Percentiles rank a stretch among this genome's conserved stretches.
These are phyloP conservation scores for Adansonia digitata DNA, from an alignment of 345 rosid species.

Conservation along the genomic window DNA sequence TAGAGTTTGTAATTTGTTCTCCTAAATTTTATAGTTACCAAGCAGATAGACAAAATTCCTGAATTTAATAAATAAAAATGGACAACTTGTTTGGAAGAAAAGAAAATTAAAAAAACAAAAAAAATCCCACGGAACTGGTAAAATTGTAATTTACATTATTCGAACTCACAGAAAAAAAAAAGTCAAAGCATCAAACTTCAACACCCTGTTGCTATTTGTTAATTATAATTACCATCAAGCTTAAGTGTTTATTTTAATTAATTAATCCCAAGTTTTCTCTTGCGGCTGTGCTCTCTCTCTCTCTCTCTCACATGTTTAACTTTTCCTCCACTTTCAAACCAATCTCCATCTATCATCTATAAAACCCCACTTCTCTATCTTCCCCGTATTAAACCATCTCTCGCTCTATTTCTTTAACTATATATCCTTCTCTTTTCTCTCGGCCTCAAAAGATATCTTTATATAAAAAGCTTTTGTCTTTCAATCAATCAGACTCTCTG, in stretches of 20 bases:
- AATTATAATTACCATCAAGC: conserved; percentile 25
- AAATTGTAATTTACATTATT: neutral
- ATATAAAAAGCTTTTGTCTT: neutral
- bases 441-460: conserved; percentile 21
- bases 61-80: neutral
- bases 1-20: neutral
- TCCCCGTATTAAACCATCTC: conserved; percentile 34
- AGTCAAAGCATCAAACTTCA: conserved; percentile 46
- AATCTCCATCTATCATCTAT: conserved; percentile 25
- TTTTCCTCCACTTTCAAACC: conserved; percentile 21
- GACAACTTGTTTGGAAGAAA: conserved; percentile 1
- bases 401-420: conserved; percentile 25
- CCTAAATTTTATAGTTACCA: neutral
- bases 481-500: conserved; percentile 29
- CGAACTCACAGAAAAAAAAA: conserved; percentile 9
- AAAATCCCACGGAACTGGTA: conserved; percentile 13
- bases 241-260: conserved; percentile 17
- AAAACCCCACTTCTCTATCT: conserved; percentile 37
- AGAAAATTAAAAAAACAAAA: neutral
- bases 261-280: conserved; percentile 17
- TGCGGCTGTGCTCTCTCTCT: conserved; percentile 35
- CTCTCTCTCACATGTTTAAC: conserved; percentile 21
- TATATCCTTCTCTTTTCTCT: conserved; percentile 20
- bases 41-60: neutral
- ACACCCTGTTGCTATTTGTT: conserved; percentile 17